Percentiles rank a stretch among this genome's conserved stretches.
phyloP scores from a whole-genome alignment of 257 asterid species.

The Orobanche coerulescens region DNA sequence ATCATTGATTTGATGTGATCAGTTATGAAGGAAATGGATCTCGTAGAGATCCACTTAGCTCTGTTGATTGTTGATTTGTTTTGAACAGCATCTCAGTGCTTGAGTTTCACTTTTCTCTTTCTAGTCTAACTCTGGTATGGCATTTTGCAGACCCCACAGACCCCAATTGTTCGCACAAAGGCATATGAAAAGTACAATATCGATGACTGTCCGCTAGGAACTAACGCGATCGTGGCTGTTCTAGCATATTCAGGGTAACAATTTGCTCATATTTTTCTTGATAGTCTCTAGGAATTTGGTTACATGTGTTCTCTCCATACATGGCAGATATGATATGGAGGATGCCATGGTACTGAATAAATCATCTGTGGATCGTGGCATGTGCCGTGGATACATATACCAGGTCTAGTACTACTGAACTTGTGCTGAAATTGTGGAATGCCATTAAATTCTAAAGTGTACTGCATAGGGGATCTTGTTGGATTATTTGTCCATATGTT shows the following conservation, averaged over 20 bases:
- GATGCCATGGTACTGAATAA: slow-evolving; percentile 94
- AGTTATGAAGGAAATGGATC: slow-evolving; percentile 8
- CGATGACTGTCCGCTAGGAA: slow-evolving; percentile 87
- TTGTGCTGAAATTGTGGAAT: slow-evolving; percentile 3
- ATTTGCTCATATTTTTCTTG: slow-evolving; percentile 5
- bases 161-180: slow-evolving; percentile 91
- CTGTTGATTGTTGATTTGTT: background rate
- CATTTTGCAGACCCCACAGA: slow-evolving; percentile 82
- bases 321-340: slow-evolving; percentile 93
- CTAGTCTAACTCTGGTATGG: slow-evolving; percentile 8
- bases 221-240: slow-evolving; percentile 97
- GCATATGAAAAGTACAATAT: slow-evolving; percentile 74
- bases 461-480: background rate
- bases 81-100: background rate
- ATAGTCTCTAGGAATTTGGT: slow-evolving; percentile 9
- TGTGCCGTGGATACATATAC: slow-evolving; percentile 88
- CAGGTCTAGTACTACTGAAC: slow-evolving; percentile 45
- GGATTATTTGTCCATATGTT: background rate
- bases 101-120: slow-evolving; percentile 13
- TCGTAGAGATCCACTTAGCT: background rate
- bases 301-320: slow-evolving; percentile 20
- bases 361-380: slow-evolving; percentile 96
- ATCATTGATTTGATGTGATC: background rate
- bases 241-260: slow-evolving; percentile 93
- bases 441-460: slow-evolving; percentile 5